These are phyloP conservation scores for Zopfochytrium polystomum DNA, from an alignment of 371 early-diverging fungal genomes.

Conservation along the genomic window DNA sequence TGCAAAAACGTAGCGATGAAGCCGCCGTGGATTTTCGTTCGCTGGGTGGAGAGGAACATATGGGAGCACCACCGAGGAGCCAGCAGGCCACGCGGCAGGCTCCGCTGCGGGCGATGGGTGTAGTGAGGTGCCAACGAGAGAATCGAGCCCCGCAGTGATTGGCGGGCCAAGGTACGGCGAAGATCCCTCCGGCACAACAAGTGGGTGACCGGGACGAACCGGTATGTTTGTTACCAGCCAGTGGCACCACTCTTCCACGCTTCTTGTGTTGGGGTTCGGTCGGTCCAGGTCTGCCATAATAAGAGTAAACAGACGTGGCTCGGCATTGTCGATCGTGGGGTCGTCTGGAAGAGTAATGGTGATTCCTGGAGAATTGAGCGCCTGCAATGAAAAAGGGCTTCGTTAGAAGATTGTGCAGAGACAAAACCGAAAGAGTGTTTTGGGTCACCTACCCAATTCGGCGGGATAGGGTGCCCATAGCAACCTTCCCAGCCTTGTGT, in stretches of 20 bases:
- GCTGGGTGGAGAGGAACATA: slow-evolving; percentile 51
- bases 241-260: slow-evolving; percentile 48
- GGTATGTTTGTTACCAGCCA: slow-evolving; percentile 50
- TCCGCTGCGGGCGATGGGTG: slow-evolving; percentile 26
- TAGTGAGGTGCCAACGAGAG: slow-evolving; percentile 17
- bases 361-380: slow-evolving; percentile 41
- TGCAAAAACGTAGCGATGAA: slow-evolving; percentile 39
- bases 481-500: slow-evolving; percentile 38
- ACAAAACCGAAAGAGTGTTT: background rate
- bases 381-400: slow-evolving; percentile 17
- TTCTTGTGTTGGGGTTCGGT: slow-evolving; percentile 25
- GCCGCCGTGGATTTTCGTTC: slow-evolving; percentile 36
- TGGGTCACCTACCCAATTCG: slow-evolving; percentile 28
- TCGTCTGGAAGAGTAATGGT: slow-evolving; percentile 26
- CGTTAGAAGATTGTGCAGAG: background rate
- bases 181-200: slow-evolving; percentile 38
- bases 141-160: slow-evolving; percentile 1
- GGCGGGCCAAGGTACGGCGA: slow-evolving; percentile 32
- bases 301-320: slow-evolving; percentile 31
- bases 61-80: slow-evolving; percentile 38
- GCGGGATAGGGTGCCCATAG: slow-evolving; percentile 33
- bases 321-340: too few relatives aligned
- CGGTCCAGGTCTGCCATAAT: slow-evolving; percentile 43
- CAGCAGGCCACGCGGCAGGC: slow-evolving; percentile 32
- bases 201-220: too few relatives aligned